Evolutionary conservation across 768 basidiomycete species (phyloP).

Genomic region (Phanerodontia chrysosporium): DNA sequence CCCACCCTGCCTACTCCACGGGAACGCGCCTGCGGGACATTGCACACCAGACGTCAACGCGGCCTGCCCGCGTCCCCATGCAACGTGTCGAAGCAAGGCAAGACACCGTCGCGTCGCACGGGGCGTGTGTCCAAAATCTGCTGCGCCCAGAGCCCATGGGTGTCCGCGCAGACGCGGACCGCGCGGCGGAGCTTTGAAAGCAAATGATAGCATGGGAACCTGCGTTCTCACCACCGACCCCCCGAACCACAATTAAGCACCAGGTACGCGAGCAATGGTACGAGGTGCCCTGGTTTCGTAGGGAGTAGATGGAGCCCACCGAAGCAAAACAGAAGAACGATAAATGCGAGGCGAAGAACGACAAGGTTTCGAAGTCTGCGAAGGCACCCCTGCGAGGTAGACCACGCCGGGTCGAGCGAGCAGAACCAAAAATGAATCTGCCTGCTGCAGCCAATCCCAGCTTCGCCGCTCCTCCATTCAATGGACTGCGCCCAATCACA

Average conservation of each 20-base stretch:
- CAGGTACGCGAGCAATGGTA: not conserved
- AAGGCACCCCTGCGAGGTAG: not conserved
- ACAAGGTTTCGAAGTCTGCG: not conserved
- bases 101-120: not conserved
- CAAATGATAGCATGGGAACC: not conserved
- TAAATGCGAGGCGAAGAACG: not conserved
- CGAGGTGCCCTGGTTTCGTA: not conserved
- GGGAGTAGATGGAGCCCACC: not conserved
- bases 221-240: not conserved
- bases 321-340: not conserved
- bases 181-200: not conserved
- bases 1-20: not conserved
- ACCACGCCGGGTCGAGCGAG: not conserved
- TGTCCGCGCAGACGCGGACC: not conserved
- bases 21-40: not conserved
- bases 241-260: not conserved
- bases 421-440: not conserved
- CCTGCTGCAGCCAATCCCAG: not conserved
- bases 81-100: not conserved
- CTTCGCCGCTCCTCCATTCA: not conserved
- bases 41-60: slow-evolving; percentile 3
- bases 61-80: not conserved
- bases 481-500: not conserved
- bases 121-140: no score
- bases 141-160: no score